Base-by-base conservation (phyloP, 139 green algal species). In the Chlamydomonas incerta region DNA sequence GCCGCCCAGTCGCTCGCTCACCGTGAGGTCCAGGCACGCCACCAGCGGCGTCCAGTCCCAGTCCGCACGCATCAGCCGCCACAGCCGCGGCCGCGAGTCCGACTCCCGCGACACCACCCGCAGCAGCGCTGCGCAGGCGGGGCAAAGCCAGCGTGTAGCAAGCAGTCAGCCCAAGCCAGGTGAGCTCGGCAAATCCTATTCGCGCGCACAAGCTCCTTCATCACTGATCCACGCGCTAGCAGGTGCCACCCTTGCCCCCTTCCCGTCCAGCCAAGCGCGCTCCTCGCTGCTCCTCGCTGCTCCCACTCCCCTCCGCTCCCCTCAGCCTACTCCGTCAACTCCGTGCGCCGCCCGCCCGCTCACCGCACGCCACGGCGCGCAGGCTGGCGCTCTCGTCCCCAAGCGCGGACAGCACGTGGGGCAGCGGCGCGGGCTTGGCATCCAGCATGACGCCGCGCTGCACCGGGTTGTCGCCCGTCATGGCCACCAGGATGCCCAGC, bases 21-120 rank as follows among this genome's bases (percentile, higher is more conserved):
- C 87, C 80, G 85, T 85, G n/a, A 90, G 62, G 23, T 79, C n/a
- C 55, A 90, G 58, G 66, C 81, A 87, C n/a, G n/a, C 35, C 46
- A 90, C 62, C 52, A 90, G 82, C 26, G 73, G 87, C 26, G 52
- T 57, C 87, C 87, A 90, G 74, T 90, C 87, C 82, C 82, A 90
- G 6, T 90, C 87, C 31, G 50, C 34, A 34, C 80, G 60, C 74
- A 87, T 76, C 18, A 76, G 52, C 50, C 87, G 76, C 87, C 87
- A 90, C 70, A 90, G 60, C 34, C 87, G 81, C 21, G 76, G 87
- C 60, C 87, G 74, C 29, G 75, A 74, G 82, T 90, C 87, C 4
- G 74, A 46, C 55, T 90, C 62, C 3, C 47, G 83, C 1, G 76
- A 33, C 13, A 88, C 35, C 34, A 88, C 82, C 1, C 76, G 70